Base-by-base conservation (phyloP, 371 early-diverging fungal species). In the Dentiscutata heterogama region DNA sequence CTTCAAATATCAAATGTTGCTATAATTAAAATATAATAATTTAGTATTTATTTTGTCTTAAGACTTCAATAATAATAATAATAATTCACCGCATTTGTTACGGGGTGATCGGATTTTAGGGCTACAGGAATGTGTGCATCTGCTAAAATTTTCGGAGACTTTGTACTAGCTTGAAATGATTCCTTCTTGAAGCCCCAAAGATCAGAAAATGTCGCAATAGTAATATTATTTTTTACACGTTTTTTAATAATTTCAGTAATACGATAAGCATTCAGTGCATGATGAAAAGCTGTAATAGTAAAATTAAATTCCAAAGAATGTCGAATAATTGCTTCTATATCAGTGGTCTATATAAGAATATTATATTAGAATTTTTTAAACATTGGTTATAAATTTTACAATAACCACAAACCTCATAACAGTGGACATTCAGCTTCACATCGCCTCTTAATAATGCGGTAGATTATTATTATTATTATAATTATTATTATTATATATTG, bases 61-160 rank as follows among this genome's bases (percentile, higher is more conserved):
- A 10, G n/a, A 67, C 16, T 35, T 65, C 6, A 39, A 31, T 35
- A 46, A 35, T 25, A 31, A 67, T 18, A n/a, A 71, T 39, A 80
- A 86, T 11, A 68, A 85, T 85, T 58, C 86, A 89, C 90, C 11
- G 95, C 88, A 87, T 94, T 94, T 81, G 91, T 84, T 11, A 95
- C 94, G 14, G 95, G 95, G 84, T 96, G 96, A 82, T 96, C 96
- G 64, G 90, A 90, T 88, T 95, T 96, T 84, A 93, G 92, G 7
- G 95, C 93, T 31, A 96, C 94, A 29, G 93, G 87, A 75, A 95
- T 94, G 22, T 94, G 93, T 20, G 93, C 94, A 16, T 91, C 87
- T 18, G 90, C 84, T 54, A 96, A 83, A 50, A 94, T 92, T 74
- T 90, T 87, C 10, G 93, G 93, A 0, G 91, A 89, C 75, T 91